Percentiles rank a stretch among this genome's conserved stretches.
phyloP scores from a whole-genome alignment of 257 asterid species.

The Asclepias syriaca region DNA sequence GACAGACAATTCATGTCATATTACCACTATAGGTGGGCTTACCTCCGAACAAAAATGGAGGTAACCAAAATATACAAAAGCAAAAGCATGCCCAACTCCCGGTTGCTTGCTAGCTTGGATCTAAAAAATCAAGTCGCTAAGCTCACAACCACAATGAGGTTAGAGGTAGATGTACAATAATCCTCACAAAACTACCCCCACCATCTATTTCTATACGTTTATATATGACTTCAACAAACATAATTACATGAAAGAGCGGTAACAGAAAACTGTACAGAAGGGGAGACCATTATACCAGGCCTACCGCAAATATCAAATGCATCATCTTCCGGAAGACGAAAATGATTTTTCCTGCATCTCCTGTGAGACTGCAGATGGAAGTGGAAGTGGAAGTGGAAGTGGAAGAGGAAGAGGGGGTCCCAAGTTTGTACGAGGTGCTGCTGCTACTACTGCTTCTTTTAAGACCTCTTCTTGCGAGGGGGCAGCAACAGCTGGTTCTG shows the following conservation, averaged over 20 bases:
- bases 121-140: neutral
- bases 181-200: neutral
- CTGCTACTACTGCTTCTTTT: neutral
- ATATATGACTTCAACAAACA: neutral
- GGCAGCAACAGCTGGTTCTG: neutral
- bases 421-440: neutral
- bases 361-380: neutral
- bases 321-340: neutral
- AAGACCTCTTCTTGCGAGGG: neutral
- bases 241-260: neutral
- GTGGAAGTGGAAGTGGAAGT: neutral
- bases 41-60: constrained; percentile 6
- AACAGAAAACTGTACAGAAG: neutral
- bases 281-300: neutral
- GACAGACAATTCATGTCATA: neutral
- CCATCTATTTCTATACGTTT: neutral
- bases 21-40: neutral
- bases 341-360: neutral
- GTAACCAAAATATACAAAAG: neutral
- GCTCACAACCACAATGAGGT: neutral
- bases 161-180: neutral
- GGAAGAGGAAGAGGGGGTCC: constrained; percentile 9
- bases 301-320: neutral
- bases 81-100: neutral
- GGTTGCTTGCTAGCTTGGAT: neutral